Base-by-base conservation (phyloP, 148 eudicot species). In the Rhododendron simsii region DNA sequence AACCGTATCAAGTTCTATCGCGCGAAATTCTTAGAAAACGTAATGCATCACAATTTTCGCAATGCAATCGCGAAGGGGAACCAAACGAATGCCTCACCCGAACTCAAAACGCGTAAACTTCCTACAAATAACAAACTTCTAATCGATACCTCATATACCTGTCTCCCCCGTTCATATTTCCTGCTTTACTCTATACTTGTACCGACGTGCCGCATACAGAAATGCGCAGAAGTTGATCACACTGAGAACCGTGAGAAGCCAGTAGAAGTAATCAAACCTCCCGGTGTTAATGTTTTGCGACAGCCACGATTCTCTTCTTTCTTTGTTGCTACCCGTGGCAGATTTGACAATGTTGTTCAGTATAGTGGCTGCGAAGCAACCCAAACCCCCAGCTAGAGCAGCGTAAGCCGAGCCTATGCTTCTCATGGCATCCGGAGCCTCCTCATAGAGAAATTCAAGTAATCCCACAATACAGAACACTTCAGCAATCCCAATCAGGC, bases 321-420 rank as follows among this genome's bases (percentile, higher is more conserved):
- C 80, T 11, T 81, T 87, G 11, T 76, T 86, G 28, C 89, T 81
- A 35, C 88, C 90, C 3, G 98, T 96, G 37, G 87, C 84, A 39
- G 96, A 89, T 75, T 92, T 93, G 77, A 94, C 85, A 47, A 96
- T 92, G 84, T 85, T 94, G 87, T 96, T 96, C 85, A 96, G 80
- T 69, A 90, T 44, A 10, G 96, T 89, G 57, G 98, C 98, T 0
- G 91, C 96, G 86, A 96, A 96, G 87, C 98, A 96, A 57, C 98
- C 98, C 67, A 96, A 84, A 47, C 98, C 98, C 8, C 98, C 98
- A 39, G 98, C 98, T 41, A 96, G 92, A 23, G 98, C 98, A 61
- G 98, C 98, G 73, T 96, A 96, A 83, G 98, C 97, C 12, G 98
- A 96, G 37, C 98, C 98, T 18, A 96, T 93, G 87, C 98, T 96